phyloP scores from a whole-genome alignment of 2,329 filamentous ascomycete species.

The Rutstroemia sp. region DNA sequence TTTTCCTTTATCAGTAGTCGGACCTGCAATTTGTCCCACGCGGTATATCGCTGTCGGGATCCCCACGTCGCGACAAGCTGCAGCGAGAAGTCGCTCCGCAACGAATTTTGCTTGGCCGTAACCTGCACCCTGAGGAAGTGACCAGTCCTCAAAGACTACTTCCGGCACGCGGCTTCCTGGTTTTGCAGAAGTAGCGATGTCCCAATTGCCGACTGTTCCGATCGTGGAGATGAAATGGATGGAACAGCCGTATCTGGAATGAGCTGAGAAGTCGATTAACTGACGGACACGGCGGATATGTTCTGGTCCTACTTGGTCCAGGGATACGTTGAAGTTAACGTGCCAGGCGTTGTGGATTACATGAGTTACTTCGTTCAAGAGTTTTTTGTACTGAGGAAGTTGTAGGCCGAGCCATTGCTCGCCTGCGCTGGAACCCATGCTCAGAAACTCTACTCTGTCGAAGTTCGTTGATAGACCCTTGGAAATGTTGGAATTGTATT shows the following conservation, averaged over 20 bases:
- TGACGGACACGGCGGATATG: not conserved
- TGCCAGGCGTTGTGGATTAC: slow-evolving; percentile 28
- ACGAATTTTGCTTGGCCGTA: slow-evolving; percentile 24
- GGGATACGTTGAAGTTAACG: slow-evolving; percentile 31
- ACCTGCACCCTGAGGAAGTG: slow-evolving; percentile 5
- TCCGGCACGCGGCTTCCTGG: slow-evolving; percentile 30
- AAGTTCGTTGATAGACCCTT: not conserved
- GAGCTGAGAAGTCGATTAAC: slow-evolving; percentile 1
- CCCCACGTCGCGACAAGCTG: slow-evolving; percentile 30
- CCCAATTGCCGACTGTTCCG: slow-evolving; percentile 5
- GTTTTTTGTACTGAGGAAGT: slow-evolving; percentile 1
- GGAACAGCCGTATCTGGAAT: not conserved
- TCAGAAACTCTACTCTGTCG: slow-evolving; percentile 39
- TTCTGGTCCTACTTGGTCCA: slow-evolving; percentile 25
- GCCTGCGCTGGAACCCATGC: slow-evolving; percentile 37
- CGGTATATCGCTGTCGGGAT: slow-evolving; percentile 36
- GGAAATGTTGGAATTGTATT: not conserved
- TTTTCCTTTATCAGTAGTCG: not conserved
- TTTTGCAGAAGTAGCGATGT: not conserved
- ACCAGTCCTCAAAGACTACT: slow-evolving; percentile 25
- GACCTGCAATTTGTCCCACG: slow-evolving; percentile 41
- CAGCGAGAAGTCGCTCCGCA: slow-evolving; percentile 34
- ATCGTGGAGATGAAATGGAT: slow-evolving; percentile 26
- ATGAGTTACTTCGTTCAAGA: not conserved
- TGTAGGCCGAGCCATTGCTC: slow-evolving; percentile 39